Evolutionary conservation across 1,139 yeast genomes (phyloP), one percentile per base, ranked within the genome.

Genomic region (Candida tunisiensis): DNA sequence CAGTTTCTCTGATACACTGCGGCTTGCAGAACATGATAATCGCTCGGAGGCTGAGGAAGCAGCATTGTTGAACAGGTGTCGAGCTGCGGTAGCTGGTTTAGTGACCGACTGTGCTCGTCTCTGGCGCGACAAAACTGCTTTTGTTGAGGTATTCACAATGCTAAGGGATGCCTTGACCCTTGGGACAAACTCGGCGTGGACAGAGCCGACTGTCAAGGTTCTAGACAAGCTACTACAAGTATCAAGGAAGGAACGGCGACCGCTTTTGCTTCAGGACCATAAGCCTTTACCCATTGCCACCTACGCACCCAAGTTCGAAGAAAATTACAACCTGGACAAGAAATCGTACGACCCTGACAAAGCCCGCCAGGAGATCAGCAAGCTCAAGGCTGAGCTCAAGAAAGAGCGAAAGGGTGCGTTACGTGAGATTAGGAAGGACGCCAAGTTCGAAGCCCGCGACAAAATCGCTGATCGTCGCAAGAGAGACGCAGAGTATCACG

Each of bases 301-400:
- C 2, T 67, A 65, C 45, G 77, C 85, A 24, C 99, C 99, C 38
- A 75, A 79, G 54, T 91, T 78, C 47, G 96, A 85, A 54, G 96
- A 82, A 45, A 82, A 83, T 59, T 91, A 75, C 66, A 85, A 83
- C 56, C 93, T 95, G 33, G 95, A 82, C 47, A 79, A 74, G 69
- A 82, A 79, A 55, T 78, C 93, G 9, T 79, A 83, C 51, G 95
- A 85, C 49, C 67, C 75, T 31, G 78, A 85, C 49, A 63, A 72
- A 39, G 73, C 75, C 34, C 68, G 92, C 51, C 80, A 74, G 41
- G 96, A 88, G 49, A 55, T 80, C 40, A 64, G 64, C 49, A 88
- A 88, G 62, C 67, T 88, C 58, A 72, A 69, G 57, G 72, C 75
- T 16, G 80, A 79, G 56, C 58, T 82, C 51, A 88, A 88, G 70